A percentile compares a stretch with the other conserved stretches of the same genome.
phyloP scores from a whole-genome alignment of 2,329 filamentous ascomycete species.

The Hawksworthiomyces lignivorus region DNA sequence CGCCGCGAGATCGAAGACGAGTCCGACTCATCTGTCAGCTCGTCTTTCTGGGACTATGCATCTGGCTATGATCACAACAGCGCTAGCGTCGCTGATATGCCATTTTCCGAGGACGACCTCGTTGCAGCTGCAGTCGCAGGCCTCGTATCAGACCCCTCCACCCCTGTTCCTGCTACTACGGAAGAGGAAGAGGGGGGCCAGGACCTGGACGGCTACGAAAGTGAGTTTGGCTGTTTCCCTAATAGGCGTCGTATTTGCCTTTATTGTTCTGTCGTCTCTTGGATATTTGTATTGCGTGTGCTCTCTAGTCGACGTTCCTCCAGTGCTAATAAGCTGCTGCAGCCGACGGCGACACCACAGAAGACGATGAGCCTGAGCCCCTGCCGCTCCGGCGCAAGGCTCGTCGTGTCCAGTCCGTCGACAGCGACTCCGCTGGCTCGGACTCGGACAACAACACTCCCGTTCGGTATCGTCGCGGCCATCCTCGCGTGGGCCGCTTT shows the following conservation, averaged over 20 bases:
- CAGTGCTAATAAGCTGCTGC: slow-evolving; percentile 30
- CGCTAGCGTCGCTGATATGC: slow-evolving; percentile 18
- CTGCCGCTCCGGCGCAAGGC: slow-evolving; percentile 37
- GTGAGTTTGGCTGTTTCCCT: too few species aligned
- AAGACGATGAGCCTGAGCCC: slow-evolving; percentile 49
- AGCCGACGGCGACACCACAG: slow-evolving; percentile 56
- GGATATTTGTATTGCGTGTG: too few species aligned
- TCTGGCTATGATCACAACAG: slow-evolving; percentile 32
- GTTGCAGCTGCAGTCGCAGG: background rate
- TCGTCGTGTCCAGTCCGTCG: slow-evolving; percentile 26
- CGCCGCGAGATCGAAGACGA: slow-evolving; percentile 67
- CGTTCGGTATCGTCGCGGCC: slow-evolving; percentile 39
- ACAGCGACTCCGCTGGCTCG: slow-evolving; percentile 40
- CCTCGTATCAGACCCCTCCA: background rate
- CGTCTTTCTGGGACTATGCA: slow-evolving; percentile 57
- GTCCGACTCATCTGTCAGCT: slow-evolving; percentile 48
- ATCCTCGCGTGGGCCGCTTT: slow-evolving; percentile 48
- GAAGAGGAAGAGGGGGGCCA: slow-evolving; percentile 14
- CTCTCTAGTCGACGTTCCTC: too few species aligned
- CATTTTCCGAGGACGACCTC: slow-evolving; percentile 25
- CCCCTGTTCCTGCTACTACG: background rate
- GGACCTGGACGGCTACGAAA: slow-evolving; percentile 51
- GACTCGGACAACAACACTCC: slow-evolving; percentile 45
- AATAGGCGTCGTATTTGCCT: too few species aligned
- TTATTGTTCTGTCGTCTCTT: too few species aligned